Percentiles rank a stretch among this genome's conserved stretches.
phyloP scores from a whole-genome alignment of 2,329 filamentous ascomycete species.

The Ascochyta rabiei region DNA sequence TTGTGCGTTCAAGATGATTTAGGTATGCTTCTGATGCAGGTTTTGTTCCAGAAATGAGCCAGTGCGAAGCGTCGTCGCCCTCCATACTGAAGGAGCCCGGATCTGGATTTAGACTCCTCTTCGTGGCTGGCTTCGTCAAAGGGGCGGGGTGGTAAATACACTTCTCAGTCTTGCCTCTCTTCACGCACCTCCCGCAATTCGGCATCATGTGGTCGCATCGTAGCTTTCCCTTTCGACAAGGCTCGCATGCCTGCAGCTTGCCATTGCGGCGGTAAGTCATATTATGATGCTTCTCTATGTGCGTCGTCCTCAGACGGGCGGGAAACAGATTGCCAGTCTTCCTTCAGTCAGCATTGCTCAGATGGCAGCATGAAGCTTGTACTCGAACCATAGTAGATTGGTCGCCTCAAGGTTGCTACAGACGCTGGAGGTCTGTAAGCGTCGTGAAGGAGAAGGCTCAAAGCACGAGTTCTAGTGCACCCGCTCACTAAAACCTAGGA shows the following conservation, averaged over 20 bases:
- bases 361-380: not conserved
- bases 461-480: not conserved
- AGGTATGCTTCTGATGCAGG: conserved; percentile 1
- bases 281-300: conserved; percentile 36
- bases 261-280: conserved; percentile 43
- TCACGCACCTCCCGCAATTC: conserved; percentile 41
- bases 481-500: too few relatives aligned
- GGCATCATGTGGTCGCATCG: conserved; percentile 46
- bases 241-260: conserved; percentile 48
- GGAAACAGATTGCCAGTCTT: conserved; percentile 41
- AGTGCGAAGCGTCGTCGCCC: not conserved
- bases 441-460: not conserved
- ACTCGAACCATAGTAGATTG: conserved; percentile 11
- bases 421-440: not conserved
- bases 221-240: conserved; percentile 46
- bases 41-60: not conserved
- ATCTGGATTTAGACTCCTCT: conserved; percentile 14
- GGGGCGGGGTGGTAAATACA: conserved; percentile 48
- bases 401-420: not conserved
- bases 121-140: conserved; percentile 33
- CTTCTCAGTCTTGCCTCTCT: conserved; percentile 33
- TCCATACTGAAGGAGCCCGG: conserved; percentile 9
- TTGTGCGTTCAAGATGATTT: conserved; percentile 1
- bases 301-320: conserved; percentile 31
- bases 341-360: not conserved